phyloP scores from a whole-genome alignment of 192 early-diverging fungal species.

The Coemansia brasiliensis region DNA sequence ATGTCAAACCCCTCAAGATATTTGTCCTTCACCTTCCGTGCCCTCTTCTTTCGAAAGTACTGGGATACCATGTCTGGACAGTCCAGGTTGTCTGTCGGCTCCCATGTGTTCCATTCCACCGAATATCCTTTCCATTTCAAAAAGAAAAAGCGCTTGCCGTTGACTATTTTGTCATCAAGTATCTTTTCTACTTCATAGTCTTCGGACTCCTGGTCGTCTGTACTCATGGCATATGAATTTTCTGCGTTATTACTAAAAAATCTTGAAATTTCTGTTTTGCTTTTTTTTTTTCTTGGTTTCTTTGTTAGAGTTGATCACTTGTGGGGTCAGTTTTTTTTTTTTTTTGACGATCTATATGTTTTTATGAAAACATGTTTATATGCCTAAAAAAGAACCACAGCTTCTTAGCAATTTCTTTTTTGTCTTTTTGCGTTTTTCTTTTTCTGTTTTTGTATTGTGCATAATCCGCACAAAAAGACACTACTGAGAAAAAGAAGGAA shows the following conservation, averaged over 20 bases:
- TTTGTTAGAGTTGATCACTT: no score
- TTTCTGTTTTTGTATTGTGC: not conserved
- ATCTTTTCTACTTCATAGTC: conserved; percentile 37
- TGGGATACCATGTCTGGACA: conserved; percentile 18
- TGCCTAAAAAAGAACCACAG: no score
- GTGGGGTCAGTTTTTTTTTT: no score
- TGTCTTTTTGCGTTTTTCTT: no score
- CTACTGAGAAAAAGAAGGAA: no score
- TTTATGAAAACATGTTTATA: no score
- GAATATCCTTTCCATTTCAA: conserved; percentile 48
- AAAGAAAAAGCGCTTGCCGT: conserved; percentile 18
- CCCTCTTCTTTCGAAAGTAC: conserved; percentile 23
- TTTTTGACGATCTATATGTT: no score
- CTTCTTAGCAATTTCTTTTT: no score
- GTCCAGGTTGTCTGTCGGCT: conserved; percentile 35
- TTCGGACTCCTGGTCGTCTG: not conserved
- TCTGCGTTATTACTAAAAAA: no score
- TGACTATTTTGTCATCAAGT: conserved; percentile 16
- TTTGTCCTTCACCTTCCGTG: not conserved
- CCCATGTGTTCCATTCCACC: conserved; percentile 39
- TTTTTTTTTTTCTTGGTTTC: no score
- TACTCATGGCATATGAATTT: not conserved
- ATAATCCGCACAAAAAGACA: not conserved
- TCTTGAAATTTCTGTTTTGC: no score
- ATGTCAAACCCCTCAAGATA: conserved; percentile 24